A percentile compares a stretch with the other conserved stretches of the same genome.
These are phyloP conservation scores for Mycena sp. DNA, from an alignment of 1,284 basidiomycete species.

Conservation along the genomic window DNA sequence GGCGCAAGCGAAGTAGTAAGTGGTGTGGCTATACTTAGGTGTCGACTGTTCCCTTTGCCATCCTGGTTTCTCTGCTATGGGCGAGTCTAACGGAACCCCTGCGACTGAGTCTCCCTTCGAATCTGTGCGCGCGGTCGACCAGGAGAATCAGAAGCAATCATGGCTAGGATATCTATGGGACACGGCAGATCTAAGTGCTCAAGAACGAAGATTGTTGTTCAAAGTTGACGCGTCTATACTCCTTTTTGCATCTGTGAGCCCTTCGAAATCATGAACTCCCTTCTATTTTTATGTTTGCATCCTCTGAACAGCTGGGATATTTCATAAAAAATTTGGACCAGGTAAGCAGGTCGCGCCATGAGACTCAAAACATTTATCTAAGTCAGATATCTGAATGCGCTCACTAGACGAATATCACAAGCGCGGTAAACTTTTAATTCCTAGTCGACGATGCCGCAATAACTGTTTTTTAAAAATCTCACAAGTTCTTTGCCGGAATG, in stretches of 20 bases:
- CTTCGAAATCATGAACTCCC: not conserved
- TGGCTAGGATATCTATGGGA: slow-evolving; percentile 32
- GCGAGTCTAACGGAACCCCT: not conserved
- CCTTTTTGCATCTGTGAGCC: slow-evolving; percentile 29
- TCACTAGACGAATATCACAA: slow-evolving; percentile 26
- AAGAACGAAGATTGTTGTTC: slow-evolving; percentile 30
- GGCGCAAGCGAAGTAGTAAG: slow-evolving; percentile 2
- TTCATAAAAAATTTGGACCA: slow-evolving; percentile 33
- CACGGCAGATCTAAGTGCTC: slow-evolving; percentile 24
- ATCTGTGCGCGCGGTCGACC: not conserved
- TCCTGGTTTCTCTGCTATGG: not conserved
- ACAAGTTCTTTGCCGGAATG: slow-evolving; percentile 30
- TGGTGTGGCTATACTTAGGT: slow-evolving; percentile 10
- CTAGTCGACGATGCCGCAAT: not conserved
- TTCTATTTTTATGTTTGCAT: not conserved
- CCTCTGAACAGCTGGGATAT: slow-evolving; percentile 22
- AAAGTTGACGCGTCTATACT: slow-evolving; percentile 32
- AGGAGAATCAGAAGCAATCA: slow-evolving; percentile 13
- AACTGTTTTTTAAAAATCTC: not conserved
- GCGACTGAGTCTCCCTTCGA: not conserved
- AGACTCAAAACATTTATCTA: not conserved
- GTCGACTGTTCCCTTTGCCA: not conserved
- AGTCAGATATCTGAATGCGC: too few species aligned
- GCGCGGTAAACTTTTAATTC: slow-evolving; percentile 8
- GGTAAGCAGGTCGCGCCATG: slow-evolving; percentile 4